Base-by-base conservation (phyloP, 306 rosid species). In the Cucumis cinereus region DNA sequence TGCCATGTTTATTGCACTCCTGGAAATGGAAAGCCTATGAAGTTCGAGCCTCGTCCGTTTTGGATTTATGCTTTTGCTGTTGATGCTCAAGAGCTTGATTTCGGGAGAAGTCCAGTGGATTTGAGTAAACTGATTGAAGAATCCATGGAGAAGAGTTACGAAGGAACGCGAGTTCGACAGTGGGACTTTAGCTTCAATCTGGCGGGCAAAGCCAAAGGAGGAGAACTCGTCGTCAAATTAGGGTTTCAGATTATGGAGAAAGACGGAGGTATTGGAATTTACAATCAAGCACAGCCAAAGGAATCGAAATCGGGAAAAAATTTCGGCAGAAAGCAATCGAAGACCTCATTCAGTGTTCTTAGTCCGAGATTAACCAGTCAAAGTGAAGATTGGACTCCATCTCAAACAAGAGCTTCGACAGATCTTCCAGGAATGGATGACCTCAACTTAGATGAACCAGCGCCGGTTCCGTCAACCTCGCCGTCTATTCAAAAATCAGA, bases 191-290 rank as follows among this genome's bases (percentile, higher is more conserved):
- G 89, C 79, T 95, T 92, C 70, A 79, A 56, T 35, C 86, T 95
- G 22, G 84, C 79, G 40, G 99, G 99, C 12, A 95, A 92, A 87
- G 99, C 99, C 2, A 89, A 83, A 81, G 98, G 91, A 54, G 99
- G 96, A 60, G 93, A 91, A 62, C 85, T 94, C 28, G 90, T 89
- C n/a, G 77, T 95, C 73, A 95, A 95, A 82, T 82, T 95, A 61
- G 98, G 97, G 33, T 92, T 95, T 73, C 99, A 95, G 82, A 89
- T 95, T 62, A 89, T 95, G 98, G 98, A 95, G 86, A 94, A 92
- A 70, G 99, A 95, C 74, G 98, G 96, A 54, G 93, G 90, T 67
- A 64, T 90, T 75, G 96, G 89, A 33, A 90, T 95, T 59, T 95
- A 92, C 52, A 85, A 76, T 55, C 93, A 85, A 45, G 62, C 61